phyloP scores from a whole-genome alignment of 2,329 filamentous ascomycete species.

The Aspergillus caelatus region DNA sequence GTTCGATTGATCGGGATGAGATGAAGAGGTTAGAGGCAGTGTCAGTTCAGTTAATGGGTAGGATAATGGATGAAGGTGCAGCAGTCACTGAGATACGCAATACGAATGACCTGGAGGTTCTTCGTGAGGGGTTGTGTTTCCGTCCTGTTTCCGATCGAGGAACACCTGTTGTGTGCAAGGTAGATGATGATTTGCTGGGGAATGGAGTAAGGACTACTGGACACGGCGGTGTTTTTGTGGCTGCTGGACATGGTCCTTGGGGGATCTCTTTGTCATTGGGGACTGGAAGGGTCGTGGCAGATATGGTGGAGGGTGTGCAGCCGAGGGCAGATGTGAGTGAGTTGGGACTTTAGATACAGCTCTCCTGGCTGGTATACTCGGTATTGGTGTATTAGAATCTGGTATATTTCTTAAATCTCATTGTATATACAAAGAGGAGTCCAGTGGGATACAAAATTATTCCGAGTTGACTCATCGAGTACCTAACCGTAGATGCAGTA shows the following conservation, averaged over 20 bases:
- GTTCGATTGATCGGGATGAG: slow-evolving; percentile 47
- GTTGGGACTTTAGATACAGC: slow-evolving; percentile 42
- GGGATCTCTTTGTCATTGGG: slow-evolving; percentile 67
- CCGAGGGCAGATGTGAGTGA: slow-evolving; percentile 63
- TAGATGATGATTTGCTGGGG: slow-evolving; percentile 62
- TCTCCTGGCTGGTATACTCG: not conserved
- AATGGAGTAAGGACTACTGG: slow-evolving; percentile 46
- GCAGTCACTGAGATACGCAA: slow-evolving; percentile 32
- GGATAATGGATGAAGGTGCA: slow-evolving; percentile 18
- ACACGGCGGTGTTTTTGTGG: slow-evolving; percentile 67
- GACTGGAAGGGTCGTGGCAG: slow-evolving; percentile 70
- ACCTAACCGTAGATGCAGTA: not conserved
- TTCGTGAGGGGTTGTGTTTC: slow-evolving; percentile 72
- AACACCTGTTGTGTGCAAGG: slow-evolving; percentile 62
- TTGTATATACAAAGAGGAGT: not conserved
- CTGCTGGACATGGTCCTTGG: slow-evolving; percentile 76
- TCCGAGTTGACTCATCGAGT: not conserved
- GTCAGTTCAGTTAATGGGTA: slow-evolving; percentile 38
- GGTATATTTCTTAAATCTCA: not conserved
- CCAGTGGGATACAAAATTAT: no score
- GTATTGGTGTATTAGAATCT: not conserved
- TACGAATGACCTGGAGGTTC: slow-evolving; percentile 60
- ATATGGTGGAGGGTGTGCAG: slow-evolving; percentile 65
- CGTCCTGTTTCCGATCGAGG: slow-evolving; percentile 69
- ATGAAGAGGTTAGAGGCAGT: slow-evolving; percentile 35